Percentiles rank a stretch among this genome's conserved stretches.
phyloP scores from a whole-genome alignment of 345 rosid genomes.

The Eucalyptus globulus region DNA sequence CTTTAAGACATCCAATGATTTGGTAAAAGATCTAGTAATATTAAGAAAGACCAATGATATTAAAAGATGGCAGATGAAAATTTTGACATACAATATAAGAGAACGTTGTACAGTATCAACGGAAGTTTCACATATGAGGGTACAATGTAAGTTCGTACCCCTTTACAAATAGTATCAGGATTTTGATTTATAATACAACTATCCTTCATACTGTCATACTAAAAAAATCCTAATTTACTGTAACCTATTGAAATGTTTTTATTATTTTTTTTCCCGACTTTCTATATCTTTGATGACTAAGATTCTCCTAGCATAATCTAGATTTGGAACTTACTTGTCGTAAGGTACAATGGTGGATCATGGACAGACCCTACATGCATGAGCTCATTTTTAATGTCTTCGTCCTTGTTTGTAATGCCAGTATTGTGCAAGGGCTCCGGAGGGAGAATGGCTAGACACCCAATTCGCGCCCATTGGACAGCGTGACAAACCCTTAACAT shows the following conservation, averaged over 20 bases:
- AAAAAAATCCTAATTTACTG: too few species aligned
- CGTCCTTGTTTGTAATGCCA: background rate
- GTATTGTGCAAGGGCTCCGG: background rate
- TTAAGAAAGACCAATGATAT: background rate
- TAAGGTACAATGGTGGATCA: background rate
- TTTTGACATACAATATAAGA: too few species aligned
- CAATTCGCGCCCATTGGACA: background rate
- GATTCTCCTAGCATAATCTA: background rate
- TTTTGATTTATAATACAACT: background rate
- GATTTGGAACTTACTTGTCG: background rate
- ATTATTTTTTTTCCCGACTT: background rate
- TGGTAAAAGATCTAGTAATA: background rate
- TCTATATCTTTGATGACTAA: background rate
- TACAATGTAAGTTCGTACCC: too few species aligned
- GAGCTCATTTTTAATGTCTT: background rate
- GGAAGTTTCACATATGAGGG: too few species aligned
- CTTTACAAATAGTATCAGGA: too few species aligned
- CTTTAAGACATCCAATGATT: background rate
- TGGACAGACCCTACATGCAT: background rate
- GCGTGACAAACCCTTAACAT: background rate
- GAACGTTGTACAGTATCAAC: too few species aligned
- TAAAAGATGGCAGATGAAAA: too few species aligned
- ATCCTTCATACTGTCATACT: background rate
- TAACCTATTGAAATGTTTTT: too few species aligned
- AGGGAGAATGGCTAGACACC: slow-evolving; percentile 2